Evolutionary conservation across 768 basidiomycete genomes (phyloP).

Genomic region (Holtermanniella nyarrowii): DNA sequence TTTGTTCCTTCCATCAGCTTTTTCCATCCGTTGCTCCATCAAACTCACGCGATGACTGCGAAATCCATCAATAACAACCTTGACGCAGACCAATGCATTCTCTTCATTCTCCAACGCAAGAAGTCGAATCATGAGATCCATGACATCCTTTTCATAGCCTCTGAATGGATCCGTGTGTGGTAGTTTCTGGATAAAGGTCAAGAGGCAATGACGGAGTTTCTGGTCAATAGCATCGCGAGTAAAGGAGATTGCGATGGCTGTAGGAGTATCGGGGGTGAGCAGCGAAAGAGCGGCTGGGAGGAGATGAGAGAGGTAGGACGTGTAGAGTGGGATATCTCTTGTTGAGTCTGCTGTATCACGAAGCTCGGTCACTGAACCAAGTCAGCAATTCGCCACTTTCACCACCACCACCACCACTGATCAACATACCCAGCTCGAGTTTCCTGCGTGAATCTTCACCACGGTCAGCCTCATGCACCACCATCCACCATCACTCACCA

Average conservation of each 20-base stretch:
- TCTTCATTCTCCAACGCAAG: conserved; percentile 91
- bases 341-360: conserved; percentile 37
- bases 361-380: conserved; percentile 22
- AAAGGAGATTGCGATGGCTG: background rate
- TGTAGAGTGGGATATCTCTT: conserved; percentile 31
- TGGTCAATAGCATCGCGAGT: conserved; percentile 37
- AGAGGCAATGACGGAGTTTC: conserved; percentile 71
- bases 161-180: conserved; percentile 71
- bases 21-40: background rate
- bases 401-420: background rate
- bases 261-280: conserved; percentile 5
- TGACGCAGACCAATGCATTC: conserved; percentile 79
- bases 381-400: background rate
- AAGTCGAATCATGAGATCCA: conserved; percentile 69
- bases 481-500: background rate
- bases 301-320: conserved; percentile 23
- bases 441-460: conserved; percentile 14
- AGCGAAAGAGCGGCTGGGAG: conserved; percentile 26
- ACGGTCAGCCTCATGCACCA: background rate
- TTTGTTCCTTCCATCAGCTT: conserved; percentile 29
- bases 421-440: conserved; percentile 15
- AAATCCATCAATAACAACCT: conserved; percentile 79
- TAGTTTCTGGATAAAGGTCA: conserved; percentile 82
- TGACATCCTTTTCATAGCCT: conserved; percentile 56
- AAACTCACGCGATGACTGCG: conserved; percentile 54